These are phyloP conservation scores for Daedalea quercina DNA, from an alignment of 768 basidiomycete genomes.

Conservation along the genomic window DNA sequence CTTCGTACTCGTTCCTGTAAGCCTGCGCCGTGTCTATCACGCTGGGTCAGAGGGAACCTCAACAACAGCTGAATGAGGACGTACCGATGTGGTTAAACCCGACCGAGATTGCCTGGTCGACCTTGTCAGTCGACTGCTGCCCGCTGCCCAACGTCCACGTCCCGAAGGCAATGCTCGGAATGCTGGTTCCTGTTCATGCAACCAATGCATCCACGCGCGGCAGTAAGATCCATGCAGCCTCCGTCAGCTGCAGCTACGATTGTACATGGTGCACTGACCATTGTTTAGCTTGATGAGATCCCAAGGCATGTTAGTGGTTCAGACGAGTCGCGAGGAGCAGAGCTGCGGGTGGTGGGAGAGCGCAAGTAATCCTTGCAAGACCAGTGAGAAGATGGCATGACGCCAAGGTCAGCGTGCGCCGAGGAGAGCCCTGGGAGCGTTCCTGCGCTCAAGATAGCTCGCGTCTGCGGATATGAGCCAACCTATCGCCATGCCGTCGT, in stretches of 20 bases:
- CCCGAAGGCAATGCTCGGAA: constrained; percentile 53
- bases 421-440: not conserved
- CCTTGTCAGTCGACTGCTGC: constrained; percentile 40
- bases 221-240: not conserved
- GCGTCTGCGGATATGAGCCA: not conserved
- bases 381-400: too few relatives aligned
- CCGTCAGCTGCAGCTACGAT: not conserved
- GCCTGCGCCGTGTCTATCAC: constrained; percentile 50
- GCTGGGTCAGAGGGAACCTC: too few relatives aligned
- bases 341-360: not conserved
- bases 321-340: too few relatives aligned
- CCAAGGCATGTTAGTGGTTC: constrained; percentile 47
- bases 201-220: not conserved
- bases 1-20: constrained; percentile 54
- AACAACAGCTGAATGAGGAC: constrained; percentile 9
- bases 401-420: not conserved
- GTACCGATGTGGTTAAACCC: constrained; percentile 60
- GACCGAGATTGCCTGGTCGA: constrained; percentile 54
- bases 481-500: not conserved
- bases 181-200: constrained; percentile 30
- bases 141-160: constrained; percentile 61
- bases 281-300: constrained; percentile 50
- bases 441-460: not conserved
- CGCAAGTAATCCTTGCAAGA: not conserved
- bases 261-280: constrained; percentile 29